Percentiles rank a stretch among this genome's conserved stretches.
Conservation (phyloP, 148 eudicot species). For the Cornus kousa region DNA sequence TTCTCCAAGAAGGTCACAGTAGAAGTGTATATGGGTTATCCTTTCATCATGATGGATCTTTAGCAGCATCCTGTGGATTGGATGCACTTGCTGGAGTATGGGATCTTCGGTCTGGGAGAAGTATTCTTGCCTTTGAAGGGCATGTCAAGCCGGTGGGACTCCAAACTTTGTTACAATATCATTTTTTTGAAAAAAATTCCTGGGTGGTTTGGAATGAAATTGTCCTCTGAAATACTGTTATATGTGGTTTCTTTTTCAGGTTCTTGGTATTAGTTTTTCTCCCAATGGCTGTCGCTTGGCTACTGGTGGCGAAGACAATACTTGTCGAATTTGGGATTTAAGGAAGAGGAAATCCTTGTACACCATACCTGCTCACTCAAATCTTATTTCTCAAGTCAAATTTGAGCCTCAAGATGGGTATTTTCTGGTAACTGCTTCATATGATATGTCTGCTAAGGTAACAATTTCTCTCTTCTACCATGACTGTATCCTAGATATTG, state of each 20-base stretch:
- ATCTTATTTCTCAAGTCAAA: conserved; percentile 86
- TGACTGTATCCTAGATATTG: not conserved
- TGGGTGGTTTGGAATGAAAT: not conserved
- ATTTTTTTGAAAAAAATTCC: too few species aligned
- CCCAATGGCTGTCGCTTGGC: conserved; percentile 97
- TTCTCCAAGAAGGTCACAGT: conserved; percentile 98
- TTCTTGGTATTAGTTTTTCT: conserved; percentile 75
- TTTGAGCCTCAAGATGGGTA: conserved; percentile 99
- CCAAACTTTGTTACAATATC: not conserved
- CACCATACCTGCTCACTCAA: conserved; percentile 87
- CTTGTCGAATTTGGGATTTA: conserved; percentile 92
- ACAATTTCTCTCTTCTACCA: not conserved
- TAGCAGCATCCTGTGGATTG: conserved; percentile 84
- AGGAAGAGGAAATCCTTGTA: conserved; percentile 79
- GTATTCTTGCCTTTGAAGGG: conserved; percentile 93
- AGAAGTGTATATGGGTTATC: conserved; percentile 79
- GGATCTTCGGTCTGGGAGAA: conserved; percentile 92
- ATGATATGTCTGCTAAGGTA: conserved; percentile 94
- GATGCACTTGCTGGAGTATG: conserved; percentile 94
- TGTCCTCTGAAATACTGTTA: not conserved
- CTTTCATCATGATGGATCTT: conserved; percentile 92
- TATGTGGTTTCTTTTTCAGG: conserved; percentile 38
- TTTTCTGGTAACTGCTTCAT: conserved; percentile 82
- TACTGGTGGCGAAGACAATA: conserved; percentile 93
- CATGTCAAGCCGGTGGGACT: conserved; percentile 81